These are phyloP conservation scores for Wickerhamia fluorescens DNA, from an alignment of 805 yeast genomes.

Conservation along the genomic window DNA sequence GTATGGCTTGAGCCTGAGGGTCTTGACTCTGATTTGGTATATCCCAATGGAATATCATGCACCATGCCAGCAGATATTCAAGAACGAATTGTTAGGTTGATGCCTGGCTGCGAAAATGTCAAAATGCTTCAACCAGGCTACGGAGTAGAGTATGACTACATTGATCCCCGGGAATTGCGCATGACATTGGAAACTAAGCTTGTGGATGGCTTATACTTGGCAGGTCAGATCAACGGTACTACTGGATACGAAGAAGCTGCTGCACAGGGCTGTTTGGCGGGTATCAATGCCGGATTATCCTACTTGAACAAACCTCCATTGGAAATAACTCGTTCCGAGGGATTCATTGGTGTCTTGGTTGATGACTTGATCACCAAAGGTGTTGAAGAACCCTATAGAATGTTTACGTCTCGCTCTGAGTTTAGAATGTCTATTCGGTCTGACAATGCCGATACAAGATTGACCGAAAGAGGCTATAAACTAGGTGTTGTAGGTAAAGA, in stretches of 20 bases:
- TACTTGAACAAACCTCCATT: conserved; percentile 36
- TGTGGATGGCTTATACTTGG: conserved; percentile 72
- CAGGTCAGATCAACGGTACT: conserved; percentile 98
- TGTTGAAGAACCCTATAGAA: conserved; percentile 92
- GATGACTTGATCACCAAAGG: conserved; percentile 95
- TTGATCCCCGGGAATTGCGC: conserved; percentile 84
- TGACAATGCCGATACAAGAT: conserved; percentile 86
- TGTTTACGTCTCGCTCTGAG: conserved; percentile 96
- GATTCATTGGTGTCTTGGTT: conserved; percentile 84
- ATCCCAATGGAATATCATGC: conserved; percentile 94
- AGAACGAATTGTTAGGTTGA: conserved; percentile 59
- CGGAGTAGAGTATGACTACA: conserved; percentile 97
- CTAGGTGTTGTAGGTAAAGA: conserved; percentile 60
- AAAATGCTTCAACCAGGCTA: conserved; percentile 92
- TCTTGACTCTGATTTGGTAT: conserved; percentile 72
- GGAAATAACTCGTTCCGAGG: conserved; percentile 66
- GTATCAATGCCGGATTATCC: conserved; percentile 83
- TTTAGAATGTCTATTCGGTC: conserved; percentile 85
- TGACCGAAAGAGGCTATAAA: conserved; percentile 61
- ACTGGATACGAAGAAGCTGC: conserved; percentile 99
- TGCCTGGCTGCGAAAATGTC: conserved; percentile 85
- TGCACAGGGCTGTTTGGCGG: conserved; percentile 93
- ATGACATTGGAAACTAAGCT: conserved; percentile 75
- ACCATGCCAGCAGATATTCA: conserved; percentile 97
- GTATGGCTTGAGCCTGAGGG: conserved; percentile 99